Conservation (phyloP, 2,329 filamentous ascomycete species). For the Akanthomyces dipterigenus region DNA sequence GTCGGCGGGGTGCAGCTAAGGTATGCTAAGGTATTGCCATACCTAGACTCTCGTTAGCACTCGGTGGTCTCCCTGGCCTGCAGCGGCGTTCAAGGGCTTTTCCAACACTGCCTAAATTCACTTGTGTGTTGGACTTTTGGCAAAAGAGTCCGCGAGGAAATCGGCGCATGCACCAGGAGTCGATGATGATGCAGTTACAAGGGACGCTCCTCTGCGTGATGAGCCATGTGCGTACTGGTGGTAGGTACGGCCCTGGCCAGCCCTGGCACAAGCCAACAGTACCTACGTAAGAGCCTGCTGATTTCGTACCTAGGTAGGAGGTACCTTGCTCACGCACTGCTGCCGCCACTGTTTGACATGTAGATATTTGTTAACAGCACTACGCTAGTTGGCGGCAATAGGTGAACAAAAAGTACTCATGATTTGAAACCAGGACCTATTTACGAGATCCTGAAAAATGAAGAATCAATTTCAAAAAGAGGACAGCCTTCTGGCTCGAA, state of each 20-base stretch:
- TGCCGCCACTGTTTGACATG: no score
- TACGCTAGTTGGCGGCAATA: no score
- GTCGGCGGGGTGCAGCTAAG: slow-evolving; percentile 7
- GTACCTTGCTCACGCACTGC: neutral
- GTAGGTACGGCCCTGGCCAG: neutral
- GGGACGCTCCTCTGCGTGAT: neutral
- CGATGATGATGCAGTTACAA: slow-evolving; percentile 6
- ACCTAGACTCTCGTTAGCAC: neutral
- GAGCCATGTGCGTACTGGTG: neutral
- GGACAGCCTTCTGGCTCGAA: neutral
- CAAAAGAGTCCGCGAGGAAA: neutral
- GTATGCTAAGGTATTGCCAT: neutral
- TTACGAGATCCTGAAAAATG: no score
- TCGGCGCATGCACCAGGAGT: neutral
- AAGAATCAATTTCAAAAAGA: no score
- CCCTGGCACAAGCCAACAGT: neutral
- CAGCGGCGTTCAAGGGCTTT: neutral
- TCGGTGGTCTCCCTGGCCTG: no score
- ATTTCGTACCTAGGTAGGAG: neutral
- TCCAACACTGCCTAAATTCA: neutral
- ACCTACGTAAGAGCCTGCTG: neutral
- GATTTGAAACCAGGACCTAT: no score
- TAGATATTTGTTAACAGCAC: no score
- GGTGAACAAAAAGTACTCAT: no score
- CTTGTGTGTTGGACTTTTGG: no score